Base-by-base conservation (phyloP, 257 asterid species). In the Ehretia macrophylla region DNA sequence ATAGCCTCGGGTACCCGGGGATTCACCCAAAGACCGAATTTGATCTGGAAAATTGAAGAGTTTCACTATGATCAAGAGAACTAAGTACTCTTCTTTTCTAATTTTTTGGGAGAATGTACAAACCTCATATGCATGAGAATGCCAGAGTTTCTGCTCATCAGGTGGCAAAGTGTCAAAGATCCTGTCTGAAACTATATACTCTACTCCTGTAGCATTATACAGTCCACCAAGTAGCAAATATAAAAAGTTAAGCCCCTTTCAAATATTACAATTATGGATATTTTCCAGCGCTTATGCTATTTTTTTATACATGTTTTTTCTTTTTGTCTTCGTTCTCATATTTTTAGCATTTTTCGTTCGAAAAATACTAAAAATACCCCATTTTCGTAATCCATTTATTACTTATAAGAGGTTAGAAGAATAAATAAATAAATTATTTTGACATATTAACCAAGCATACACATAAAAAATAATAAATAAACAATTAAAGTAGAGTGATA, bases 111-210 rank as follows among this genome's bases (percentile, higher is more conserved):
- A n/a, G 8, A 51, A 21, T 9, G 54, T 19, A 17, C 32, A 51
- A 23, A 65, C 97, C 83, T 87, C 96, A 60, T 83, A 81, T 39
- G 83, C 93, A 56, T 87, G 96, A 56, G 86, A 83, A 60, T 87
- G 98, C 98, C 98, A 90, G 6, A 90, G 87, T 74, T 71, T 90
- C 68, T 85, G 98, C 61, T 90, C 98, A 46, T 87, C 95, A 0
- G 82, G 77, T 11, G 82, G 70, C 10, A 90, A 80, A 8, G 82
- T 68, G 9, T 80, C 79, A 55, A 90, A 87, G 13, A 87, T 50
- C 1, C 68, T 60, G 47, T 72, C 75, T 4, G 96, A 87, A 14
- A 87, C 67, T n/a, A 90, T 85, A 71, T 87, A 90, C 65, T 90
- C 96, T 59, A 90, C 79, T 21, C 96, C 96, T 86, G 20, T 21